Base-by-base conservation (phyloP, 352 stramenopile genomes). In the Globisporangium irregulare region DNA sequence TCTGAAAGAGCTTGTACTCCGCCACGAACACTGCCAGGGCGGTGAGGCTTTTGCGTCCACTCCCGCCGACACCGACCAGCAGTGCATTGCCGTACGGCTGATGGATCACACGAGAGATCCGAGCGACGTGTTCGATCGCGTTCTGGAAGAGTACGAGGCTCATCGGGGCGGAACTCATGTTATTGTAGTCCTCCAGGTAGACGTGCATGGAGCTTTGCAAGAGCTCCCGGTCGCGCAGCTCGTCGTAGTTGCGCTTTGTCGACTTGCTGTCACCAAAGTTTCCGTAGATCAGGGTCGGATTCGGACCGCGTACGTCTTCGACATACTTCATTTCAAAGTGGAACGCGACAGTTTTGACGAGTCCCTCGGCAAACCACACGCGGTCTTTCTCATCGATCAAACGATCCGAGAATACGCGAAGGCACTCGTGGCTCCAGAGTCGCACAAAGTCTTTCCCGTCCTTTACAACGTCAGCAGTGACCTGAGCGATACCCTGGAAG, bases 101-200 rank as follows among this genome's bases (percentile, higher is more conserved):
- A 56, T 96, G 86, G 62, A 98, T 94, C 50, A 98, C 87, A 8
- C 95, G 86, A 7, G 84, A 94, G 73, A 98, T 98, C 18, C 95
- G 89, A 10, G 91, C 86, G 7, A 98, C 82, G 73, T 98, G 95
- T 74, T 98, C 93, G 34, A 98, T 95, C 6, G 95, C 95, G 64
- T 98, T 97, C 70, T 97, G 86, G 69, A 99, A 99, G 8, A 99
- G 78, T 60, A 98, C 95, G 22, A 99, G 79, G 8, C 85, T 86
- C 95, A 99, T 98, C 1, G 91, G 93, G 38, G 94, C 93, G 2
- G 91, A 87, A 63, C 86, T 97, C 79, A 97, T 98, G 69, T 97
- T 96, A 79, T 99, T 99, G 78, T 97, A 98, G 67, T 99, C 96
- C 27, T 97, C 88, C 9, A 99, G 77, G 67, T 97, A 98, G 38